phyloP scores from a whole-genome alignment of 352 stramenopile genomes.

The Blastocystis sp. region DNA sequence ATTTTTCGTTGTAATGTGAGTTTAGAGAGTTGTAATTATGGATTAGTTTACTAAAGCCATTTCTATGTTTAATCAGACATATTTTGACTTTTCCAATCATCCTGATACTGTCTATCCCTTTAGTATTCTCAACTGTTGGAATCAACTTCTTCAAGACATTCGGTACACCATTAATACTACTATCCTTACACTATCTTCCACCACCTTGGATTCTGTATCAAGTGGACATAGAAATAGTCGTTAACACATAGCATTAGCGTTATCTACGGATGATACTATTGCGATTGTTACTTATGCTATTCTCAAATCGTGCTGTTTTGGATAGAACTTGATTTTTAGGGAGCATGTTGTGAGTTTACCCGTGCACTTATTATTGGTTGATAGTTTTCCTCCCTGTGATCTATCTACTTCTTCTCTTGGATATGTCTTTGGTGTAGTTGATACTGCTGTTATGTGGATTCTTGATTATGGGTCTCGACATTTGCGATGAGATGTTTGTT shows the following conservation, averaged over 20 bases:
- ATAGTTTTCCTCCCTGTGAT: slow-evolving; percentile 22
- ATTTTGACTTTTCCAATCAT: neutral
- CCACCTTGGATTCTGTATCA: neutral
- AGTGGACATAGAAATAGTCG: neutral
- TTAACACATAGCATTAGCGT: neutral
- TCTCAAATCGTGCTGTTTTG: neutral
- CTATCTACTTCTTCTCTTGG: slow-evolving; percentile 6
- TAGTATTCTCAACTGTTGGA: neutral
- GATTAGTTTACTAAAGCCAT: neutral
- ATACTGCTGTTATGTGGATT: slow-evolving; percentile 59
- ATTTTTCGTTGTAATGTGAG: slow-evolving; percentile 39
- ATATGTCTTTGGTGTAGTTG: slow-evolving; percentile 13
- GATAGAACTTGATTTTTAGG: neutral
- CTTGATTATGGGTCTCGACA: neutral
- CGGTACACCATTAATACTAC: neutral
- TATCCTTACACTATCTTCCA: neutral
- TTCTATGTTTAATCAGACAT: neutral
- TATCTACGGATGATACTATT: slow-evolving; percentile 54
- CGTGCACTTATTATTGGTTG: neutral
- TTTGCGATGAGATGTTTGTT: slow-evolving; percentile 16
- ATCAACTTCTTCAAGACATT: slow-evolving; percentile 17
- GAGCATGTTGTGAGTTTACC: neutral
- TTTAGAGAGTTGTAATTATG: neutral
- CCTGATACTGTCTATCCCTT: slow-evolving; percentile 6
- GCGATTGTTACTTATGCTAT: slow-evolving; percentile 20